Evolutionary conservation across 2,329 filamentous ascomycete species (phyloP), one percentile per base, ranked within the genome.

Genomic region (Phialophora macrospora): DNA sequence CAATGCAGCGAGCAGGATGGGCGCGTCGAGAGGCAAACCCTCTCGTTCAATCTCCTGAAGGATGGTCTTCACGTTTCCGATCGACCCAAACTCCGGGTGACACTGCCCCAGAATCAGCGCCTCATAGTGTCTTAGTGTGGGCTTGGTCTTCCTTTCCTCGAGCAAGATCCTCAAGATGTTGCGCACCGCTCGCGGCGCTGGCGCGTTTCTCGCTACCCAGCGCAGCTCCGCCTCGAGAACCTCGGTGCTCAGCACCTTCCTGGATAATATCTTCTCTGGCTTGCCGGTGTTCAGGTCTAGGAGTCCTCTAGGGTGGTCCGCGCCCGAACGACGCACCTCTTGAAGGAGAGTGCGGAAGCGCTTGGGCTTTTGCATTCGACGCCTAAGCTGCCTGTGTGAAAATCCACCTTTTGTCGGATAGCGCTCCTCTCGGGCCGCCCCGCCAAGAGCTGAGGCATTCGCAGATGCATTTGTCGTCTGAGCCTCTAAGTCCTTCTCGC

Each of bases 21-120:
- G 82, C 0, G 84, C 83, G 70, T 92, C 90, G 7, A 87, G 82
- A 49, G 85, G 79, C 52, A 97, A 81, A 0, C 81, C 83, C 49
- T 83, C 80, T 1, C 78, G 75, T 51, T 83, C 81, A 88, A 97
- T 91, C 72, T 97, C 92, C 24, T 85, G 79, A 26, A 97, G 78
- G n/a, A 96, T 79, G 22, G 78, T 80, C 38, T 78, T 76, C 26
- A 94, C 84, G 55, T 85, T 84, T 30, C 82, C 82, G 2, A 88
- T 88, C 4, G 90, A 92, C 8, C 93, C 93, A 60, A 84, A 75
- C 34, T 78, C 72, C 0, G 84, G 80, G 73, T 88, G 84, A 32
- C 85, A 82, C 77, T 96, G 93, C 55, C 88, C 87, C 65, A 88
- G 82, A 72, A 96, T 88, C 59, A 96, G 79, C 14, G 89, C 87